phyloP scores from a whole-genome alignment of 768 basidiomycete species.

The Boletus pseudopeckii region DNA sequence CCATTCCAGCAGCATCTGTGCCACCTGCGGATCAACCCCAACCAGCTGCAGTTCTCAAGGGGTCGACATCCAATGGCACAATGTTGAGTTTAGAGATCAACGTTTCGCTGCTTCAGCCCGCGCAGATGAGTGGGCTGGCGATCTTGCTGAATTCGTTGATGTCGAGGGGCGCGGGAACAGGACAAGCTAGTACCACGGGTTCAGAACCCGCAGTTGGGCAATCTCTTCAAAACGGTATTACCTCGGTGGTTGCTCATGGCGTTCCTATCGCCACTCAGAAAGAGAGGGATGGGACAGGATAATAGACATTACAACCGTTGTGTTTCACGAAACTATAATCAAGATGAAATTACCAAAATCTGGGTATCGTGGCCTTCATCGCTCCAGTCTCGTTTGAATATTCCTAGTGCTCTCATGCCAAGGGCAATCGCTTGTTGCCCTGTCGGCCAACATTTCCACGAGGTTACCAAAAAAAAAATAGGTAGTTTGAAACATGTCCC shows the following conservation, averaged over 20 bases:
- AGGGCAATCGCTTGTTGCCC: not conserved
- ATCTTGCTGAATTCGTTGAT: constrained; percentile 69
- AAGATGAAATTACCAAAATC: constrained; percentile 4
- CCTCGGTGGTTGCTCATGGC: constrained; percentile 5
- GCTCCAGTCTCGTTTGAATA: not conserved
- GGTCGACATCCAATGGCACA: constrained; percentile 66
- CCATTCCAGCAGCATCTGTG: constrained; percentile 56
- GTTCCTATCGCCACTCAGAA: constrained; percentile 14
- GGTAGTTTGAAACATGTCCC: too few species aligned
- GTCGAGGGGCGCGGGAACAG: constrained; percentile 38
- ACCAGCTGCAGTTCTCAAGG: constrained; percentile 73
- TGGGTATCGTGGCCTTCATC: not conserved
- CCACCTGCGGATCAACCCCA: constrained; percentile 55
- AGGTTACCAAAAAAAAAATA: not conserved
- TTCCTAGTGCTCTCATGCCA: not conserved
- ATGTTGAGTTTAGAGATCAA: constrained; percentile 79
- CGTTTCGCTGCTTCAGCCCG: constrained; percentile 63
- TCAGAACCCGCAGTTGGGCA: constrained; percentile 13
- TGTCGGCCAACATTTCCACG: not conserved
- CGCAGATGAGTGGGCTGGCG: constrained; percentile 76
- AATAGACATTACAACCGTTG: constrained; percentile 12
- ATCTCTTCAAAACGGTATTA: constrained; percentile 12
- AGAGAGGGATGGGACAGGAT: constrained; percentile 21
- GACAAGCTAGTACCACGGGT: constrained; percentile 16
- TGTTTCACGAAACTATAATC: constrained; percentile 11